Evolutionary conservation across 1,284 basidiomycete genomes (phyloP), one percentile per base, ranked within the genome.

Genomic region (Phaffia rhodozyma): DNA sequence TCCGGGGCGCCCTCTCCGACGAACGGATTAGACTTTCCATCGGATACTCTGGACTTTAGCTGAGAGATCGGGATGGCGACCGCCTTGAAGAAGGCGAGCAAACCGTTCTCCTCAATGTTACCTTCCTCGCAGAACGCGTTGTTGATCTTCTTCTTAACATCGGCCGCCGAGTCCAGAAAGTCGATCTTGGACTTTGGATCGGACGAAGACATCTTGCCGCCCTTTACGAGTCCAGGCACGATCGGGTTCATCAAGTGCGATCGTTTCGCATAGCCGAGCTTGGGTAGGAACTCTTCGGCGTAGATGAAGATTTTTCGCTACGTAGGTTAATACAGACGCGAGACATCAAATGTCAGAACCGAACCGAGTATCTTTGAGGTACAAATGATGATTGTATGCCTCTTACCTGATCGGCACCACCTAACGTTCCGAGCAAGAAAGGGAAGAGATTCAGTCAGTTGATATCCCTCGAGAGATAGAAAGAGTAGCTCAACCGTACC

Each of bases 261-360:
- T 55, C 96, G 89, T 78, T 97, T 97, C 59, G 80, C 79, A 79
- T 97, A 98, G 30, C 96, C 94, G 27, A 99, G 81, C 67, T 85
- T 83, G 2, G 94, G 96, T 61, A 99, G 85, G 81, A 91, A 92
- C 72, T 88, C 84, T 72, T 97, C 93, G 11, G 96, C 94, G 73
- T 94, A 94, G 43, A 91, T 97, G 78, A 98, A 98, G 75, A 98
- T 98, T 79, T 99, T 98, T 65, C 96, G 86, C 89, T 96, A 68
- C 23, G n/a, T 56, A 23, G 5, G 29, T 1, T 20, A 55, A 27
- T 47, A 3, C 13, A 34, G 29, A 20, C n/a, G 63, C 23, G 21
- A 58, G 62, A 48, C 25, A 25, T 55, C 34, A 32, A 61, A 21
- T 20, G 59, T 61, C 32, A 66, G 66, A 61, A 61, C 23, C 27